Conservation (phyloP, 257 asterid genomes). For the Rehmannia glutinosa region DNA sequence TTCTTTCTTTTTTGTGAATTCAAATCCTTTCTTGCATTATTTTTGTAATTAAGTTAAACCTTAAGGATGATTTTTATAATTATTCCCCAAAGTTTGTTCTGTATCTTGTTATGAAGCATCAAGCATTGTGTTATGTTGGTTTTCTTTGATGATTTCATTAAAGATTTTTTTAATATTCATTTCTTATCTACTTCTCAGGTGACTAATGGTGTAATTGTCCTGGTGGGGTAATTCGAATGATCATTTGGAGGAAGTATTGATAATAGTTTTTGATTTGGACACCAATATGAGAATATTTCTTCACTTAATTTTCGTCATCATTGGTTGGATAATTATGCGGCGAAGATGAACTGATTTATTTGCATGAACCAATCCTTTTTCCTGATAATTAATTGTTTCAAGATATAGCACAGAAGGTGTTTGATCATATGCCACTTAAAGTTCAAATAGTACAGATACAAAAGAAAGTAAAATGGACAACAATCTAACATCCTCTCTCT, state of each 20-base stretch:
- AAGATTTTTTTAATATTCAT: too few species aligned
- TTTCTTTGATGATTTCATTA: too few species aligned
- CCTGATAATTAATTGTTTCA: conserved; percentile 12
- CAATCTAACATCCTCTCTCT: conserved; percentile 16
- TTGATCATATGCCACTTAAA: conserved; percentile 18
- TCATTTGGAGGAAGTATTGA: conserved; percentile 7
- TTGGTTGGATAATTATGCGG: conserved; percentile 28
- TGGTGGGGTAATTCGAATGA: conserved; percentile 26
- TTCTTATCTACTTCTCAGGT: background rate
- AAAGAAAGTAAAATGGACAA: conserved; percentile 17
- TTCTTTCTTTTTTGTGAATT: too few species aligned
- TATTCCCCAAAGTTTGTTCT: too few species aligned
- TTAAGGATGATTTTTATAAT: too few species aligned
- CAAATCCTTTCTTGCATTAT: background rate
- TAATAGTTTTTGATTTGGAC: conserved; percentile 20
- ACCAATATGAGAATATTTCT: too few species aligned
- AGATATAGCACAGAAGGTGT: background rate
- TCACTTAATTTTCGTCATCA: conserved; percentile 17
- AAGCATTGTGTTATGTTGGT: background rate
- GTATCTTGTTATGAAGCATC: background rate
- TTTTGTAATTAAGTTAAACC: background rate
- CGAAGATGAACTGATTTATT: conserved; percentile 23
- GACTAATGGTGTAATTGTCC: conserved; percentile 13
- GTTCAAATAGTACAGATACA: conserved; percentile 24
- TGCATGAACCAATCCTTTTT: too few species aligned